A percentile compares a stretch with the other conserved stretches of the same genome.
Evolutionary conservation across 139 green algal species (phyloP).

Genomic region (Parachlorella kessleri): DNA sequence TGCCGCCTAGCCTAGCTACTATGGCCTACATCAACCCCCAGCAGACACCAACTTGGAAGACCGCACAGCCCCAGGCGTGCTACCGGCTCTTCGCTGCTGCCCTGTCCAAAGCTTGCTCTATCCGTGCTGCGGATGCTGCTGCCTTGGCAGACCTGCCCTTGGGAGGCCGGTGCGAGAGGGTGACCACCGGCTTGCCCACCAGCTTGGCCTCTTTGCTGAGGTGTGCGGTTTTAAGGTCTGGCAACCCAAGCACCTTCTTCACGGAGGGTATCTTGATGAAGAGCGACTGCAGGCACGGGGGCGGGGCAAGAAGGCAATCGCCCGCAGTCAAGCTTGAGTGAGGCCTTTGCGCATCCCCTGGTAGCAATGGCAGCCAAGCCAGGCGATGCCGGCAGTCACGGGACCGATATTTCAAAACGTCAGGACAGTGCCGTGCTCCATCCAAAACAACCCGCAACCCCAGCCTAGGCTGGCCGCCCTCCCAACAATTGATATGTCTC

Average conservation of each 20-base stretch:
- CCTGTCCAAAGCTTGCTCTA: neutral
- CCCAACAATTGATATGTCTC: no score
- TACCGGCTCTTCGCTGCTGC: neutral
- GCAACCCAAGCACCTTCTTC: conserved; percentile 38
- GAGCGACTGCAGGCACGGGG: conserved; percentile 8
- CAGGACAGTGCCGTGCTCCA: neutral
- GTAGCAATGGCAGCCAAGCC: no score
- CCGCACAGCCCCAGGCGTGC: no score
- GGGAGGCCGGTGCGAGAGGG: neutral
- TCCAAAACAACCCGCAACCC: neutral
- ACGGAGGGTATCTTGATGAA: conserved; percentile 37
- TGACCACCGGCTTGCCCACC: conserved; percentile 25
- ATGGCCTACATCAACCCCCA: no score
- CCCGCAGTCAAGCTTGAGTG: no score
- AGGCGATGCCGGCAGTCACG: neutral
- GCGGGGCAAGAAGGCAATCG: no score
- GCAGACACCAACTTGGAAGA: no score
- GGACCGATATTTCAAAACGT: neutral
- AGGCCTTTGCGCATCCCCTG: no score
- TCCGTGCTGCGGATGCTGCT: no score
- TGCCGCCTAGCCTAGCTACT: no score
- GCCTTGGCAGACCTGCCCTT: no score
- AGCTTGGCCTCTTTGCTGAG: neutral
- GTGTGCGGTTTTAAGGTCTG: conserved; percentile 1
- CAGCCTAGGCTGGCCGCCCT: no score